Evolutionary conservation across 75 land plant genomes (phyloP), one percentile per base, ranked within the genome.

Genomic region (Picea glauca): DNA sequence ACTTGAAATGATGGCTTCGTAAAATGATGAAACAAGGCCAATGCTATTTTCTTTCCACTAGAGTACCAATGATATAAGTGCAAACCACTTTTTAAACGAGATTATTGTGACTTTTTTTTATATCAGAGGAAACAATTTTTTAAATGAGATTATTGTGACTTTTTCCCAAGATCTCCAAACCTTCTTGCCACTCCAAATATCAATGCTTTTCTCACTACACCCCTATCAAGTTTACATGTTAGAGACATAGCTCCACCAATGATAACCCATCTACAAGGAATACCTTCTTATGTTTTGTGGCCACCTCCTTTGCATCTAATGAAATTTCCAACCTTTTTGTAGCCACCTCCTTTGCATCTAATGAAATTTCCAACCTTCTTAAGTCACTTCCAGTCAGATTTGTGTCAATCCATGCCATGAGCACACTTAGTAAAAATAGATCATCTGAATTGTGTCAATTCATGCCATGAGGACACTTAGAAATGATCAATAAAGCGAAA

Each of bases 191-290:
- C 56, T 50, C 56, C 56, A 50, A 50, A 50, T 50, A 50, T 9
- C 11, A 50, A 8, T 8, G 56, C 56, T 50, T 50, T 50, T 1
- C 56, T 50, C 56, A 50, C 32, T 94, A 88, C 12, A 84, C 82
- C 96, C 96, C 59, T 86, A 21, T 86, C 90, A 60, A 97, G 88
- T 20, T 90, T 92, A 76, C 92, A 97, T 32, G 88, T 93, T 38
- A 98, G 79, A 40, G 93, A 98, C 9, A 91, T 93, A 6, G 98
- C 88, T 50, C 56, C 56, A 46, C 98, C 98, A 12, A 95, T 62
- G 14, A 88, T 88, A 20, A 98, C 23, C 98, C 94, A 95, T 80
- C 80, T 93, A 91, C 91, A 91, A 46, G 85, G 82, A 33, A 85
- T 60, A 30, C 88, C 91, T 23, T 66, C 60, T 12, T 9, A 15